Conservation (phyloP, 495 filamentous ascomycete species). For the Daldinia childiae region DNA sequence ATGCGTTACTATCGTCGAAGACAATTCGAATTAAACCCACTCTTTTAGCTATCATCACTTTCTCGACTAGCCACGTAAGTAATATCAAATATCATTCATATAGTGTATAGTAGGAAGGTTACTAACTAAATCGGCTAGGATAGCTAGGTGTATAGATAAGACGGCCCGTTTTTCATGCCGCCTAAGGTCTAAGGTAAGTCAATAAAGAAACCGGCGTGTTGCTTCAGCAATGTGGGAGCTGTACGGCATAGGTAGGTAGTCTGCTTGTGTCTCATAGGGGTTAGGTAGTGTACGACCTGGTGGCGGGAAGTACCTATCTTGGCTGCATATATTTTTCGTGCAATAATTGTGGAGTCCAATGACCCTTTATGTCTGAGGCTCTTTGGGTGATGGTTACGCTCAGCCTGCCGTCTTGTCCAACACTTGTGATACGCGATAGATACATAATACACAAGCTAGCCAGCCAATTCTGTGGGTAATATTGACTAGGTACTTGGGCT, state of each 20-base stretch:
- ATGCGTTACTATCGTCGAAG: neutral
- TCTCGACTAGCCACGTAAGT: slow-evolving; percentile 23
- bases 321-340: slow-evolving; percentile 12
- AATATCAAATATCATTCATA: too few relatives aligned
- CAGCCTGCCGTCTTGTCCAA: neutral
- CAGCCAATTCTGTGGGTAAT: neutral
- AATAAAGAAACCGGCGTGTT: neutral
- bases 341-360: neutral
- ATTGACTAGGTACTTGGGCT: neutral
- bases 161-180: slow-evolving; percentile 33
- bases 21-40: too few relatives aligned
- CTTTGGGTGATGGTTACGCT: slow-evolving; percentile 17
- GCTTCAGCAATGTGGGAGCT: neutral
- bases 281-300: neutral
- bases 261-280: neutral
- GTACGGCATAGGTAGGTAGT: neutral
- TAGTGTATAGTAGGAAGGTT: neutral
- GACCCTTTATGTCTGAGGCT: slow-evolving; percentile 28
- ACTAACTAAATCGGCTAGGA: slow-evolving; percentile 4
- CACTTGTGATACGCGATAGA: neutral
- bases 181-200: slow-evolving; percentile 19
- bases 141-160: slow-evolving; percentile 22
- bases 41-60: neutral
- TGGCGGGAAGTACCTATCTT: slow-evolving; percentile 23
- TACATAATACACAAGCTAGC: neutral